Evolutionary conservation across 441 rosid genomes (phyloP), one percentile per base, ranked within the genome.

Genomic region (Corymbia citriodora): DNA sequence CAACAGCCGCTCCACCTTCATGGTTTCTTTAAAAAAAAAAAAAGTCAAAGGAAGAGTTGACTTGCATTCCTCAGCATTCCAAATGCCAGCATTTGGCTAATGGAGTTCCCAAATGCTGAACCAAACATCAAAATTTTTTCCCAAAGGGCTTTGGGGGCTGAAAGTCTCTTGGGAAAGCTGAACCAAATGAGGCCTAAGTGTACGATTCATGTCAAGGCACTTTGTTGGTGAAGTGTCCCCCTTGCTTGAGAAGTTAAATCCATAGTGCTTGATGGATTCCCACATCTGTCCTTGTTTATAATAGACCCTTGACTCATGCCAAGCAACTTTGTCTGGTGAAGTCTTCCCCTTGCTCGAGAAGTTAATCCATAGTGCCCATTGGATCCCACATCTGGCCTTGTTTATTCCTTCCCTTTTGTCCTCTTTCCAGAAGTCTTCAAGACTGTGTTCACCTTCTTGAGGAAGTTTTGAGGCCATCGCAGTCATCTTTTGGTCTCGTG

Each of bases 361-460:
- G 74, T 68, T 68, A 68, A n/a, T n/a, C 74, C 9, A n/a, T 40
- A n/a, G 74, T 65, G 40, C 74, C 17, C 7, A 21, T n/a, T 65
- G 74, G 74, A 65, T n/a, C 74, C 74, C 74, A 65, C 74, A n/a
- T 65, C 74, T 65, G 18, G 33, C 40, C 40, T 65, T 13, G 52
- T 1, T 25, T 23, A 40, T 45, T 23, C 3, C n/a, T 23, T 0
- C 15, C 3, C 86, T 45, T 48, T 79, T 23, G 52, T 79, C 86
- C 52, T 45, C 1, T 79, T 45, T 23, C n/a, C 53, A 45, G n/a
- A 45, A 25, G 0, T 45, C 10, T 7, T 0, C 3, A 12, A 79
- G 29, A 1, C 31, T 6, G 0, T 3, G 8, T 45, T 79, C 53
- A 1, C 18, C 86, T 45, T 45, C 86, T 7, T 45, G 53, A 23